Evolutionary conservation across 179 eudicot species (phyloP), one percentile per base, ranked within the genome.

Genomic region (Actinidia chinensis): DNA sequence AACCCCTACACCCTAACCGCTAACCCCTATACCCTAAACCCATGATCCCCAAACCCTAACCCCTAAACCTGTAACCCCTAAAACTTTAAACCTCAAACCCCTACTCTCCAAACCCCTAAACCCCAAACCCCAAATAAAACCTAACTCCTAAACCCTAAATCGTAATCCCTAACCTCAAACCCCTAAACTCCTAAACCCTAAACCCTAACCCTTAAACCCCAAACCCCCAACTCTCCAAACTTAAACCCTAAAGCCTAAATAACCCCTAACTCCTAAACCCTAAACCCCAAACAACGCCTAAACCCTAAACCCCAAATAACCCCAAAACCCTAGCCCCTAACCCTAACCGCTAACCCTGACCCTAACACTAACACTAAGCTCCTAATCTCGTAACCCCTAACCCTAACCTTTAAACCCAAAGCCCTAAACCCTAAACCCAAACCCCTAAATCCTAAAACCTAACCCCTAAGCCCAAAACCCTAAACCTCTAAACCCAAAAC

Each of bases 1-100:
- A 82, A 72, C 81, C 81, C 78, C 79, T 66, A 28, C 56, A 56
- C 65, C 82, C 80, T 47, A 68, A 78, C 73, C 71, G 79, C 79
- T 54, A 67, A 78, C 74, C 78, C 79, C 81, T 46, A 58, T 78
- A 73, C 73, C 78, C 76, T 42, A 28, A 54, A 56, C 66, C 46
- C 61, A n/a, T 36, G 20, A 68, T 54, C 73, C 81, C 73, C 44
- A 42, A 67, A 68, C 80, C 64, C 52, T 43, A 42, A 67, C 42
- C 74, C 67, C 18, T 18, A 43, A 33, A 68, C 74, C 43, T 59
- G 22, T 42, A 1, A 14, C 67, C 73, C 74, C 80, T 81, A 2
- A 40, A 65, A 40, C 75, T 46, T 75, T 43, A 65, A n/a, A 83
- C 64, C 82, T 82, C 74, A 23, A 58, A 80, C 40, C 78, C 83